Percentiles rank a stretch among this genome's conserved stretches.
phyloP scores from a whole-genome alignment of 2,329 filamentous ascomycete genomes.

The Alternaria sp. region DNA sequence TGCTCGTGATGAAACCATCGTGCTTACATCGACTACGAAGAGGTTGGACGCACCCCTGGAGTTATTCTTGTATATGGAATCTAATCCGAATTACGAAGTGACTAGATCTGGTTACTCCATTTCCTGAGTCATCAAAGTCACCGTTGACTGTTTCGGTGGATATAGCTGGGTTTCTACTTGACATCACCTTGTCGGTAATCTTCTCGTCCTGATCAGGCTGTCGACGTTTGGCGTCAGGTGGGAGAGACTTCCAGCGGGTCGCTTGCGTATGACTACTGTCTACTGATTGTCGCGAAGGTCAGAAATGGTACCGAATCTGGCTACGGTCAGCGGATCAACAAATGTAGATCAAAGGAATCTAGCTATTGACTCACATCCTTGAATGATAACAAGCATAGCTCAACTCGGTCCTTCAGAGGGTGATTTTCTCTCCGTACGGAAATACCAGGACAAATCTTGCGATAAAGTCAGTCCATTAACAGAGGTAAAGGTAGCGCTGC shows the following conservation, averaged over 20 bases:
- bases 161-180: background rate
- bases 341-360: background rate
- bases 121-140: no score
- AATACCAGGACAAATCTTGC: conserved; percentile 14
- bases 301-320: background rate
- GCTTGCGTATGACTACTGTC: background rate
- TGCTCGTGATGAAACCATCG: background rate
- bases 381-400: background rate
- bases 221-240: background rate
- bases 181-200: background rate
- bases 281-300: background rate
- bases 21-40: background rate
- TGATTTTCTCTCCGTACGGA: background rate
- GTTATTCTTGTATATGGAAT: background rate
- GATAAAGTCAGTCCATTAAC: background rate
- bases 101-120: no score
- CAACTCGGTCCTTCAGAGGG: background rate
- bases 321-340: background rate
- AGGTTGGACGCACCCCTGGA: background rate
- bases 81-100: no score
- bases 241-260: background rate
- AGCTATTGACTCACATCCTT: background rate
- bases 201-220: background rate
- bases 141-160: background rate
- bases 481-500: conserved; percentile 24